phyloP scores from a whole-genome alignment of 2,329 filamentous ascomycete genomes.

The Calonectria fujianensis region DNA sequence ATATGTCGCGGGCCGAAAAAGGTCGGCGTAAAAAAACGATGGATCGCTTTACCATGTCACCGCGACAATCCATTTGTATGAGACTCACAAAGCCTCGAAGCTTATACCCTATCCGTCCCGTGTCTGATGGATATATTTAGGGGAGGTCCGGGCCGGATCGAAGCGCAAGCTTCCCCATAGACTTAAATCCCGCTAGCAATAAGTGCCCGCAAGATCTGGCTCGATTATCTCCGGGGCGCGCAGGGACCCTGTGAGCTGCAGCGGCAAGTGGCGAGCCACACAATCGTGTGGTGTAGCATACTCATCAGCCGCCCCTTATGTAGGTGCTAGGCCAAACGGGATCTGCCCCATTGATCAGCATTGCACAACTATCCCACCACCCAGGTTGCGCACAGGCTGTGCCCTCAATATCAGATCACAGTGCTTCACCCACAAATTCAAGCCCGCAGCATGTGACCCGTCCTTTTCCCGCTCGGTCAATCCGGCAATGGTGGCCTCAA shows the following conservation, averaged over 20 bases:
- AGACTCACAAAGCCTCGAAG: not conserved
- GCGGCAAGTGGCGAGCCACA: not conserved
- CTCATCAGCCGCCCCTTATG: not conserved
- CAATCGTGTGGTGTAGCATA: not conserved
- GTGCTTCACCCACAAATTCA: not conserved
- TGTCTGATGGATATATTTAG: not conserved
- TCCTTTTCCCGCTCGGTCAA: not conserved
- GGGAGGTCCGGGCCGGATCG: not conserved
- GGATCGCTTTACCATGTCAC: not conserved
- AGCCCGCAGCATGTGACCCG: not conserved
- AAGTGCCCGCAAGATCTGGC: not conserved
- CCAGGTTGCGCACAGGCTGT: not conserved
- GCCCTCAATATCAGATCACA: not conserved
- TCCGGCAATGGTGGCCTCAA: not conserved
- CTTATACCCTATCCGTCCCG: not conserved
- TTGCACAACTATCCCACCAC: not conserved
- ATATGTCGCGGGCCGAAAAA: not conserved
- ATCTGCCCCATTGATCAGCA: not conserved
- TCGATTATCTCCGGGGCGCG: not conserved
- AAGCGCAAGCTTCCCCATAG: not conserved
- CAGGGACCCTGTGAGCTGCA: not conserved
- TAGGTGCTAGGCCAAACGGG: not conserved
- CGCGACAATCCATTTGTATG: not conserved
- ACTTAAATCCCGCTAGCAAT: slow-evolving; percentile 14
- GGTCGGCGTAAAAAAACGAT: not conserved